Conservation (phyloP, 2,329 filamentous ascomycete genomes). For the Huntiella omanensis region DNA sequence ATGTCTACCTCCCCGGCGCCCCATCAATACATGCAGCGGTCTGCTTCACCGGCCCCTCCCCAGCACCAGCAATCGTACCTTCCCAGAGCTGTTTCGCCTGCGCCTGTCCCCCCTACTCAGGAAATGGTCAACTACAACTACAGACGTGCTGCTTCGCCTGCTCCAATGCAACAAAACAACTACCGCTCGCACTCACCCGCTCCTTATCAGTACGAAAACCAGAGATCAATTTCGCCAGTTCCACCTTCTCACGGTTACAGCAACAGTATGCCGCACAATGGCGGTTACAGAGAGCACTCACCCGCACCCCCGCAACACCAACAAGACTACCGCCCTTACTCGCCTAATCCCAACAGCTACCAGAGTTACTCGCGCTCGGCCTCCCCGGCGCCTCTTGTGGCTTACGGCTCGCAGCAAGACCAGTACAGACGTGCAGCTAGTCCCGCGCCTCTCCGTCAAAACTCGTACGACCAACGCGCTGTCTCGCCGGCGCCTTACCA, state of each 20-base stretch:
- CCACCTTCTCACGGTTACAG: constrained; percentile 17
- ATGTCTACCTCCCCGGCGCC: constrained; percentile 18
- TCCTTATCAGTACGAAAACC: constrained; percentile 12
- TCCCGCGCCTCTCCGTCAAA: constrained; percentile 11
- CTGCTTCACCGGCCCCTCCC: constrained; percentile 17
- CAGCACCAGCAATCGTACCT: constrained; percentile 15
- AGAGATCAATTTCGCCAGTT: constrained; percentile 21
- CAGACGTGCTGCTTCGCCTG: constrained; percentile 13
- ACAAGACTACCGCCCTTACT: constrained; percentile 20
- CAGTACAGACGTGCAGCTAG: constrained; percentile 16
- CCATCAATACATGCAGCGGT: constrained; percentile 13
- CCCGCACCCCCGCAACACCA: constrained; percentile 8
- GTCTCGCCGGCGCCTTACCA: constrained; percentile 6
- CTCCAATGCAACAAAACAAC: constrained; percentile 7
- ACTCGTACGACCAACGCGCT: constrained; percentile 11
- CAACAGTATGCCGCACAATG: constrained; percentile 1
- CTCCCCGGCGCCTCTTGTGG: constrained; percentile 22
- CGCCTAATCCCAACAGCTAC: constrained; percentile 16
- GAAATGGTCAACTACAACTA: constrained; percentile 12
- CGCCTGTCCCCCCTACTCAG: constrained; percentile 16
- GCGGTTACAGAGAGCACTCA: constrained; percentile 13
- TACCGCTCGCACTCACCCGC: constrained; percentile 14
- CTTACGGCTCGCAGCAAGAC: constrained; percentile 13
- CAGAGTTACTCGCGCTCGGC: constrained; percentile 17
- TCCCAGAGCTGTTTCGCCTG: constrained; percentile 21